Percentiles rank a stretch among this genome's conserved stretches.
These are phyloP conservation scores for Pyrenochaeta sp. DNA, from an alignment of 2,329 filamentous ascomycete genomes.

Conservation along the genomic window DNA sequence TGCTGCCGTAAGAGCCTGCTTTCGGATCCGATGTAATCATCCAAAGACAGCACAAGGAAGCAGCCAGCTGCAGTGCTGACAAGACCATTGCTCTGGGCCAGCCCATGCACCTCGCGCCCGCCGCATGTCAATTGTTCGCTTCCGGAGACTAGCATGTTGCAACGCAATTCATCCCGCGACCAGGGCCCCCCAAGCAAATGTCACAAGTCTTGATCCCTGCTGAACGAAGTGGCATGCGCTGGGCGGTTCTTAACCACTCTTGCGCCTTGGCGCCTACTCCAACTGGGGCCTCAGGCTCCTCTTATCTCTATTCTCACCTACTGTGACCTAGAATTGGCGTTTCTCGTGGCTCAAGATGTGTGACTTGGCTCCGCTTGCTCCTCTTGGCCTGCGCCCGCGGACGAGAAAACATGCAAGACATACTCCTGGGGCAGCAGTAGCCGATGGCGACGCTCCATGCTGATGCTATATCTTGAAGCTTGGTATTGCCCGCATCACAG, in stretches of 20 bases:
- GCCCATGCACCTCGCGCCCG: not conserved
- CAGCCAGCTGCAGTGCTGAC: not conserved
- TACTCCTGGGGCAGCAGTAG: not conserved
- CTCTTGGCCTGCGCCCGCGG: constrained; percentile 31
- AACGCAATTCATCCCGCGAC: constrained; percentile 8
- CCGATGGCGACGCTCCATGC: not conserved
- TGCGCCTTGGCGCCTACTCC: constrained; percentile 20
- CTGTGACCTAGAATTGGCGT: constrained; percentile 17
- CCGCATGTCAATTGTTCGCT: not conserved
- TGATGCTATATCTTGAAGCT: constrained; percentile 22
- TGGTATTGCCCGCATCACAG: constrained; percentile 8
- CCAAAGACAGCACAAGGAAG: not conserved
- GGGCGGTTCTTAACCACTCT: constrained; percentile 16
- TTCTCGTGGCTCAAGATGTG: constrained; percentile 23
- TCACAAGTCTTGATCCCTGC: constrained; percentile 30
- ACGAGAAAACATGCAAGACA: not conserved
- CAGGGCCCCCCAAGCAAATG: constrained; percentile 29
- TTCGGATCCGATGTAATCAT: not conserved
- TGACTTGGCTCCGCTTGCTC: constrained; percentile 34
- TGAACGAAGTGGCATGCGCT: constrained; percentile 13
- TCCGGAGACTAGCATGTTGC: constrained; percentile 3
- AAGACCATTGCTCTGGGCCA: no score
- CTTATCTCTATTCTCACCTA: constrained; percentile 12
- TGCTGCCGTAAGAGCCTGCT: not conserved
- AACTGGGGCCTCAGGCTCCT: constrained; percentile 11